Conservation (phyloP, 2,329 filamentous ascomycete genomes). For the Corynespora cassiicola region DNA sequence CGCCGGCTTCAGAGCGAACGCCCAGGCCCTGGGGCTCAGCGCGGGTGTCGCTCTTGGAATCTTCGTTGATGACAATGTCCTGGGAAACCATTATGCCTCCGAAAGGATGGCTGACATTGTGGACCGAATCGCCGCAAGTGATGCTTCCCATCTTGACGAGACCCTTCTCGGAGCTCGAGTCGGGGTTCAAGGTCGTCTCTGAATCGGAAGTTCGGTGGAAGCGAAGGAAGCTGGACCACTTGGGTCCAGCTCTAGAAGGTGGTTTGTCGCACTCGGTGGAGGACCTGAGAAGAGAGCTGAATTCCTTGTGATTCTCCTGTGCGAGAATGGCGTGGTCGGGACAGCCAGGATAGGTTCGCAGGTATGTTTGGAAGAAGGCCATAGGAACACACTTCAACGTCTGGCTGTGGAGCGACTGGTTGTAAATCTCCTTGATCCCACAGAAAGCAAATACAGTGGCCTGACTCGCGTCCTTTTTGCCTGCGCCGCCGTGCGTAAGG, state of each 20-base stretch:
- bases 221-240: constrained; percentile 22
- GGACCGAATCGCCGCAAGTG: constrained; percentile 3
- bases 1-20: constrained; percentile 34
- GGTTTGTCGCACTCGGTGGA: constrained; percentile 11
- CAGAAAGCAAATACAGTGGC: constrained; percentile 54
- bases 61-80: constrained; percentile 38
- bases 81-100: constrained; percentile 48
- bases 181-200: constrained; percentile 23
- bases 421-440: constrained; percentile 51
- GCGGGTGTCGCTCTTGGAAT: constrained; percentile 22
- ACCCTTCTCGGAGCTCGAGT: constrained; percentile 39
- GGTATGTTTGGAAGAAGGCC: constrained; percentile 53
- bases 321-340: constrained; percentile 54
- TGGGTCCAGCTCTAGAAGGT: constrained; percentile 10
- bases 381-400: constrained; percentile 46
- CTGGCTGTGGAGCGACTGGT: constrained; percentile 36
- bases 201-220: constrained; percentile 12
- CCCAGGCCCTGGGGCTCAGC: constrained; percentile 43
- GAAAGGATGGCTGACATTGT: constrained; percentile 26
- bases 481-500: constrained; percentile 29
- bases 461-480: constrained; percentile 30
- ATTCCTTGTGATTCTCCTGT: constrained; percentile 54
- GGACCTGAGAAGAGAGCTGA: constrained; percentile 46
- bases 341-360: constrained; percentile 52
- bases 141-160: constrained; percentile 23